Conservation (phyloP, 2,329 filamentous ascomycete species). For the Whalleya microplaca region DNA sequence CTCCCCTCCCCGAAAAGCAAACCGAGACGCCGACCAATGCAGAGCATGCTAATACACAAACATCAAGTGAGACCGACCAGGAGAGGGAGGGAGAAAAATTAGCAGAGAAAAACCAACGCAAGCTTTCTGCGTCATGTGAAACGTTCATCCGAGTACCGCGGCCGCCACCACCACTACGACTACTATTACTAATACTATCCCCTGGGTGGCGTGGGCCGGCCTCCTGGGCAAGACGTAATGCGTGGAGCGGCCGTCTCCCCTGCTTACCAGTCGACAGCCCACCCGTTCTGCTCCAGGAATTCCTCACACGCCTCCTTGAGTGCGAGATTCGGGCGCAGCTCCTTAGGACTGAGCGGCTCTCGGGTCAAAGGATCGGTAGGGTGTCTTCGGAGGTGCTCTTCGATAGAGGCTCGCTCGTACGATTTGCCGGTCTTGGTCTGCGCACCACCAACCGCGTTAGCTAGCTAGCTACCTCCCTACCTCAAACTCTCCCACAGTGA, state of each 20-base stretch:
- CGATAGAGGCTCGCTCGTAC: slow-evolving; percentile 84
- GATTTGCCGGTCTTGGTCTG: slow-evolving; percentile 84
- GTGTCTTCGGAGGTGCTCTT: slow-evolving; percentile 80
- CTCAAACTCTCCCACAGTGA: neutral
- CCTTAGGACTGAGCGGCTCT: slow-evolving; percentile 67
- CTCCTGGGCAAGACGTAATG: neutral
- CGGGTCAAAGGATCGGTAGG: slow-evolving; percentile 83
- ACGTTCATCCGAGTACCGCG: too few relatives aligned
- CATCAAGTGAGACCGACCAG: neutral
- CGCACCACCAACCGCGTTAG: slow-evolving; percentile 6
- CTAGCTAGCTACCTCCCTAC: neutral
- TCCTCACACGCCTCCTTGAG: slow-evolving; percentile 83
- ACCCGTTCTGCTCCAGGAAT: slow-evolving; percentile 84
- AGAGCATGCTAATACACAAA: slow-evolving; percentile 11
- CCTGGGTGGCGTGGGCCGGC: neutral
- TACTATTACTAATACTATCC: neutral
- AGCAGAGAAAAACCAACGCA: neutral
- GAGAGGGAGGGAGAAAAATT: neutral
- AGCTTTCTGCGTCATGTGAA: neutral
- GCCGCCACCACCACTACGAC: too few relatives aligned
- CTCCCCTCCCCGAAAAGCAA: neutral
- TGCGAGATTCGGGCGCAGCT: slow-evolving; percentile 80
- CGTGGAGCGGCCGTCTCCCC: neutral
- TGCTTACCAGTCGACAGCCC: slow-evolving; percentile 84
- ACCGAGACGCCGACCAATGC: slow-evolving; percentile 23